Evolutionary conservation across 1,284 basidiomycete species (phyloP), one percentile per base, ranked within the genome.

Genomic region (Porogramme epimiltina): DNA sequence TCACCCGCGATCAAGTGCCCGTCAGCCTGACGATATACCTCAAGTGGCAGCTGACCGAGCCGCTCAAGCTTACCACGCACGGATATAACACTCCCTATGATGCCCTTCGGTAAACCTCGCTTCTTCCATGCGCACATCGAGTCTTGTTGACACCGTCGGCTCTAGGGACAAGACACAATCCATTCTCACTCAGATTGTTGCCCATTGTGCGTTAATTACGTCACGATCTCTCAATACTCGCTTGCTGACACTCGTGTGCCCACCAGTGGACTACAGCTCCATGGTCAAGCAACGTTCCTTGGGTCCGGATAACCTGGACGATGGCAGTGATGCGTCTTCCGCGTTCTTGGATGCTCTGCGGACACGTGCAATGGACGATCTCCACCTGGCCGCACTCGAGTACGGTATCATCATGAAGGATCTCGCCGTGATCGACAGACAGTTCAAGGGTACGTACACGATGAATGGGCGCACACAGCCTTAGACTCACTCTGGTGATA

Each of bases 31-130:
- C 85, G 9, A 86, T 91, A 54, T 91, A 91, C 65, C 74, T 91
- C 51, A 90, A 90, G 67, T 91, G 89, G 79, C 87, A 91, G 61
- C 70, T 91, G 43, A 79, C 80, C 8, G 86, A 90, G 60, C 89
- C 89, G 10, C 76, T 91, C 47, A 89, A 86, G 67, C 76, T 91
- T 36, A 85, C 89, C 1, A 86, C 81, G 1, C 89, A 91, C 64
- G 89, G 89, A 18, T 91, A 91, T 65, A 79, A 81, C 56, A 90
- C 87, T 0, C 89, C 89, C 8, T 91, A 90, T 61, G 89, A 91
- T 60, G 89, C 89, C 0, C 78, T 91, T 41, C 74, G 75, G 66
- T 69, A 19, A 1, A 39, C n/a, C n/a, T n/a, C n/a, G n/a, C n/a
- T n/a, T n/a, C n/a, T 19, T 3, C 19, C 26, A 16, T 15, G 25